Conservation (phyloP, 495 filamentous ascomycete species). For the Penicillium simplicissimum region DNA sequence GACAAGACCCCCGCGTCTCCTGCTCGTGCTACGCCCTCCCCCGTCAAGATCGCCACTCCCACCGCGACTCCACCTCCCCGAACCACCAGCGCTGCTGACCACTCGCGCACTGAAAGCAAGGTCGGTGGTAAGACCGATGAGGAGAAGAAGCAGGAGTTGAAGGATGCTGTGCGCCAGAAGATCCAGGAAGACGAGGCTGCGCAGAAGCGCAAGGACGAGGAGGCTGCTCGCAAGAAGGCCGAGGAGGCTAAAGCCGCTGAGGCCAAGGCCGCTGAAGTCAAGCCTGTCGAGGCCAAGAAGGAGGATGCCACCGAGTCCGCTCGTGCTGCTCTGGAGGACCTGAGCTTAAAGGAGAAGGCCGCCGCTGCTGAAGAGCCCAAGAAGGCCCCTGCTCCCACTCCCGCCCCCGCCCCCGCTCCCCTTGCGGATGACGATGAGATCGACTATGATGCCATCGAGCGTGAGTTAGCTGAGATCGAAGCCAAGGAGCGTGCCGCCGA, state of each 20-base stretch:
- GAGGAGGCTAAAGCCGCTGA: constrained; percentile 48
- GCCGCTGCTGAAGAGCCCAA: constrained; percentile 37
- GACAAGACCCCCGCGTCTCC: constrained; percentile 58
- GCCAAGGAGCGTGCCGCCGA: constrained; percentile 62
- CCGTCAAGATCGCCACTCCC: constrained; percentile 64
- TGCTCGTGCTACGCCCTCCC: constrained; percentile 54
- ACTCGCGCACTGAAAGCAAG: constrained; percentile 60
- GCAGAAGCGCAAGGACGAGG: constrained; percentile 52
- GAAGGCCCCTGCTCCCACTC: constrained; percentile 24
- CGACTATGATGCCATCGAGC: constrained; percentile 53
- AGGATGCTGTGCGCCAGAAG: constrained; percentile 64
- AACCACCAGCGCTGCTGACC: constrained; percentile 54
- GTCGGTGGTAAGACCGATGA: constrained; percentile 59
- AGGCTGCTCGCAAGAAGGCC: constrained; percentile 48
- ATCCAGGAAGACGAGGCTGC: constrained; percentile 57
- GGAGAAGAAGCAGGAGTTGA: constrained; percentile 69
- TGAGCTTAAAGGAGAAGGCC: constrained; percentile 43
- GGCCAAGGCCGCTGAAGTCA: constrained; percentile 35
- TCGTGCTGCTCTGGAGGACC: constrained; percentile 35
- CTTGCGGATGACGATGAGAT: constrained; percentile 45
- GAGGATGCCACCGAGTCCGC: constrained; percentile 41
- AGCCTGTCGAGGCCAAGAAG: constrained; percentile 43
- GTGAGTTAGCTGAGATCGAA: constrained; percentile 54
- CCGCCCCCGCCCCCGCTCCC: constrained; percentile 16
- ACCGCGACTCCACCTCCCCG: constrained; percentile 62